These are phyloP conservation scores for Yamadazyma akitaensis DNA, from an alignment of 805 yeast genomes.

Conservation along the genomic window DNA sequence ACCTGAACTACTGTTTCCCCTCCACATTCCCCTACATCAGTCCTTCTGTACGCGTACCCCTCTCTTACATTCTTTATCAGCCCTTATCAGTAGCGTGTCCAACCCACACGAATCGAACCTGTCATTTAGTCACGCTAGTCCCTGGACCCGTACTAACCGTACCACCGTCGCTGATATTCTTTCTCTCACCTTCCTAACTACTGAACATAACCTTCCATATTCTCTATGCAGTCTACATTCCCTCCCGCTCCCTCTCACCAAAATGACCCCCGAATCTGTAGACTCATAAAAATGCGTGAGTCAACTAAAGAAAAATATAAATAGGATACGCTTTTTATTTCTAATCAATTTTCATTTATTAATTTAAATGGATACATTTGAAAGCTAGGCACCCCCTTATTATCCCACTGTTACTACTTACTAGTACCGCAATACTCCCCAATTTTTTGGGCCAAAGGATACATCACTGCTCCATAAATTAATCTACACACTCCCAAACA, in stretches of 20 bases:
- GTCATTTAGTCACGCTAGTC: not conserved
- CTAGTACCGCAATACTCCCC: not conserved
- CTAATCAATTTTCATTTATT: slow-evolving; percentile 2
- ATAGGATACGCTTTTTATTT: slow-evolving; percentile 1
- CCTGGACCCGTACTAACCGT: not conserved
- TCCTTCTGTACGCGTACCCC: not conserved
- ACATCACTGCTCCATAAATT: not conserved
- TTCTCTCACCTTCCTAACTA: too few relatives aligned
- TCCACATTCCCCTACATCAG: not conserved
- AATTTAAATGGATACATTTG: slow-evolving; percentile 3
- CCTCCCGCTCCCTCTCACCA: not conserved
- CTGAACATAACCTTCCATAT: too few relatives aligned
- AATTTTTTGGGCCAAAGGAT: not conserved
- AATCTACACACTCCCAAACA: not conserved
- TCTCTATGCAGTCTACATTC: not conserved
- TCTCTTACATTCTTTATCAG: not conserved
- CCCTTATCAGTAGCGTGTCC: not conserved
- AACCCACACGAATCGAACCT: not conserved
- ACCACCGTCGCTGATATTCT: not conserved
- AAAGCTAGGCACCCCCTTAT: not conserved
- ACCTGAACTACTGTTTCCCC: not conserved
- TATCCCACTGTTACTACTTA: not conserved
- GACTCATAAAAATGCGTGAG: slow-evolving; percentile 3
- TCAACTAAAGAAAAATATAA: slow-evolving; percentile 1
- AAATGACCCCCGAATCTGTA: not conserved